phyloP scores from a whole-genome alignment of 2,329 filamentous ascomycete species.

The Cladosporium sp. region DNA sequence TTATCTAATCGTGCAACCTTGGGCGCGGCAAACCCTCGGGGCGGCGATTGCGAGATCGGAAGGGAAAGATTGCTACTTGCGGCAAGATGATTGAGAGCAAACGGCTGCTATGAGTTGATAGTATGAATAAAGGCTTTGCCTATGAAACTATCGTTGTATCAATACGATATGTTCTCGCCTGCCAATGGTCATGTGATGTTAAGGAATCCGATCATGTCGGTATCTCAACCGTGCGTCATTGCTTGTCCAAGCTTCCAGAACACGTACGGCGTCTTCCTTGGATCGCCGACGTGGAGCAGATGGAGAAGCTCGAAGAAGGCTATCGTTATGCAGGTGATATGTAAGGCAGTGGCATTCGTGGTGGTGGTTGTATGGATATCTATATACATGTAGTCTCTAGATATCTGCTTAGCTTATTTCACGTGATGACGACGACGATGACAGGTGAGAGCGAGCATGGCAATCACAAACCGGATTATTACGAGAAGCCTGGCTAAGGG shows the following conservation, averaged over 20 bases:
- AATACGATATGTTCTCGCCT: not conserved
- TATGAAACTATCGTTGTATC: not conserved
- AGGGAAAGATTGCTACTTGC: not conserved
- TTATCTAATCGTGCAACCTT: conserved; percentile 15
- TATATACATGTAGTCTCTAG: not conserved
- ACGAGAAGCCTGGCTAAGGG: not conserved
- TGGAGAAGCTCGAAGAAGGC: not conserved
- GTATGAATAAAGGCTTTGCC: not conserved
- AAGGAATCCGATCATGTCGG: not conserved
- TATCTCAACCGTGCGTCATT: conserved; percentile 5
- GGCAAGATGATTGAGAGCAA: not conserved
- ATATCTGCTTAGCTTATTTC: not conserved
- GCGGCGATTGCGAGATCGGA: conserved; percentile 11
- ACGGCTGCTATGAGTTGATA: not conserved
- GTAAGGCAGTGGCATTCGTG: not conserved
- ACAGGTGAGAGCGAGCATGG: not conserved
- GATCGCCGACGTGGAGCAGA: not conserved
- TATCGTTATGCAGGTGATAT: not conserved
- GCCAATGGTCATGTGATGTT: not conserved
- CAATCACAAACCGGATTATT: not conserved
- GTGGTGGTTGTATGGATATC: not conserved
- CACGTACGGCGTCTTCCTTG: not conserved
- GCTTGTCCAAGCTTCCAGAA: conserved; percentile 6
- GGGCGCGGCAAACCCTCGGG: conserved; percentile 1
- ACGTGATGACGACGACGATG: not conserved